Percentiles rank a stretch among this genome's conserved stretches.
Evolutionary conservation across 2,329 filamentous ascomycete genomes (phyloP).

Genomic region (Cryphonectria japonica): DNA sequence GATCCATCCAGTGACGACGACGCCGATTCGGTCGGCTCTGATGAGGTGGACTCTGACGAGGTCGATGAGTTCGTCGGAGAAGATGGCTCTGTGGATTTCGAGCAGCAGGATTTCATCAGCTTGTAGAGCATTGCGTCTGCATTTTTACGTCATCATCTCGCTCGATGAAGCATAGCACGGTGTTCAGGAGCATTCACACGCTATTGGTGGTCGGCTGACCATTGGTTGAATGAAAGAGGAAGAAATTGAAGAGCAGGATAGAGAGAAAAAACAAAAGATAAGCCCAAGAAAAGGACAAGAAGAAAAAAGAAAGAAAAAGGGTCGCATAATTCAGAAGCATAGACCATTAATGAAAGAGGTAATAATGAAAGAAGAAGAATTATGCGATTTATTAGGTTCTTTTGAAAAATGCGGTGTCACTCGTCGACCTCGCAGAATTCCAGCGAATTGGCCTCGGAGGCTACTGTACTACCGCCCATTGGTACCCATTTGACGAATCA

Average conservation of each 20-base stretch:
- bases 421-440: neutral
- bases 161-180: constrained; percentile 20
- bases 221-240: neutral
- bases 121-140: constrained; percentile 6
- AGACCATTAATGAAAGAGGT: neutral
- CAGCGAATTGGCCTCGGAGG: neutral
- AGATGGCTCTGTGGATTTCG: constrained; percentile 60
- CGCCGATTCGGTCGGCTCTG: constrained; percentile 67
- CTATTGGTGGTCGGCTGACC: neutral
- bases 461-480: neutral
- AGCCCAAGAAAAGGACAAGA: neutral
- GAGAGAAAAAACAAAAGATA: neutral
- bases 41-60: constrained; percentile 80
- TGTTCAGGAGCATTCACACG: neutral
- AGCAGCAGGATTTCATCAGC: constrained; percentile 62
- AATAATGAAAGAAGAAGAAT: constrained; percentile 2
- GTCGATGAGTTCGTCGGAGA: constrained; percentile 67
- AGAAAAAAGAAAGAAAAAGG: neutral
- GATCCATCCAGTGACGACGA: constrained; percentile 82
- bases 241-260: neutral
- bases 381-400: neutral
- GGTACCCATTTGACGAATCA: neutral
- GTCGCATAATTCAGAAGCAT: neutral
- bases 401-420: neutral
- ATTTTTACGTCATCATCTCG: neutral